Percentiles rank a stretch among this genome's conserved stretches.
Conservation (phyloP, 225 moss, liverwort and hornwort genomes). For the Polytrichum commune region DNA sequence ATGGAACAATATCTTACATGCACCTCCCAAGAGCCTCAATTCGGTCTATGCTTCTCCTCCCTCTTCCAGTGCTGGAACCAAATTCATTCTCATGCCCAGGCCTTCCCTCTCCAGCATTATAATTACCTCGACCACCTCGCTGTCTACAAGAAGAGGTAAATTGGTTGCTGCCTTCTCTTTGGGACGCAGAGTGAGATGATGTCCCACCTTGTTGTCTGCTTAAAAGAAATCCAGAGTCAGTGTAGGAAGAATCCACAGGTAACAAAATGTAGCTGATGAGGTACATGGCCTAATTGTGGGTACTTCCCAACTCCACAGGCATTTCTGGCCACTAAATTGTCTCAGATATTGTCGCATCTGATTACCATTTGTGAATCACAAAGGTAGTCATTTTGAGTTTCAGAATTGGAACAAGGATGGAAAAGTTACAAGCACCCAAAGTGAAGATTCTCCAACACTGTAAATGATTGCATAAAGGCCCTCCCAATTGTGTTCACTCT, state of each 20-base stretch:
- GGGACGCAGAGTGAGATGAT: constrained; percentile 5
- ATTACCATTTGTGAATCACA: too few relatives aligned
- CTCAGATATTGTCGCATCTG: too few relatives aligned
- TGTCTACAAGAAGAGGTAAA: background rate
- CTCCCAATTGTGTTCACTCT: too few relatives aligned
- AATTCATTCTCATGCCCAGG: constrained; percentile 8
- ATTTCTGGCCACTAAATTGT: too few relatives aligned
- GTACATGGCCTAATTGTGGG: too few relatives aligned
- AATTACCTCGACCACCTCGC: constrained; percentile 20
- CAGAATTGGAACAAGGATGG: too few relatives aligned
- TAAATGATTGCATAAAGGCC: too few relatives aligned
- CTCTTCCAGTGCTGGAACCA: constrained; percentile 20
- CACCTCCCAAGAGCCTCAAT: constrained; percentile 59
- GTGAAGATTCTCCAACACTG: too few relatives aligned
- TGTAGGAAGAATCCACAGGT: constrained; percentile 5
- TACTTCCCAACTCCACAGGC: too few relatives aligned
- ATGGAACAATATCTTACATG: constrained; percentile 56
- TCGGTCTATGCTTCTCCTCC: constrained; percentile 31
- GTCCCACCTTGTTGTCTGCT: constrained; percentile 25
- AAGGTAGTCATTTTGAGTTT: too few relatives aligned
- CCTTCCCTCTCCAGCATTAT: constrained; percentile 9
- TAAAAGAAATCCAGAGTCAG: background rate
- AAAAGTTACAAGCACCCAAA: too few relatives aligned
- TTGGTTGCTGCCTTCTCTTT: constrained; percentile 9
- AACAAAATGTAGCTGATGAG: too few relatives aligned